Evolutionary conservation across 73 alveolate species (phyloP).

Genomic region (Paramecium biaurelia): DNA sequence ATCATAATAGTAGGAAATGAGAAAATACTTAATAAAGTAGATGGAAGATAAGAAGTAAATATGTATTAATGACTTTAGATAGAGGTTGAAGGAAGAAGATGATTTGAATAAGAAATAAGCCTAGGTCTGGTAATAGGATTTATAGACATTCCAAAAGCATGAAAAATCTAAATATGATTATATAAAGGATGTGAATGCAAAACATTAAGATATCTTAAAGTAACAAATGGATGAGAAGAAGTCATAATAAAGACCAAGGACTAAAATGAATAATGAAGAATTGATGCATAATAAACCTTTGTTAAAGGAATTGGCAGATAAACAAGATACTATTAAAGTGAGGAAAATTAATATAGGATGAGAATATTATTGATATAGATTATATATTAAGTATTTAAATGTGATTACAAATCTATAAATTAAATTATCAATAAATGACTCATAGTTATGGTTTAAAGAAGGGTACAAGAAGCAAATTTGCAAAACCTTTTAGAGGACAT

Average conservation of each 20-base stretch:
- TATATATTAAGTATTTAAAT: not conserved
- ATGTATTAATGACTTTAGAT: not conserved
- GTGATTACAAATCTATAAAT: slow-evolving; percentile 35
- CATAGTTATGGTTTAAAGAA: slow-evolving; percentile 93
- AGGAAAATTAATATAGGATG: slow-evolving; percentile 37
- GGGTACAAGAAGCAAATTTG: slow-evolving; percentile 90
- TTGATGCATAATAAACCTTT: slow-evolving; percentile 60
- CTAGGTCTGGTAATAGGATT: slow-evolving; percentile 57
- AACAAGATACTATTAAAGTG: slow-evolving; percentile 30
- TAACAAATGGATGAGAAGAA: slow-evolving; percentile 50
- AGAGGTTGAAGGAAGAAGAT: slow-evolving; percentile 32
- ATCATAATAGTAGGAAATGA: slow-evolving; percentile 49
- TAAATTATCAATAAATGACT: slow-evolving; percentile 74
- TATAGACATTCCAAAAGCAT: slow-evolving; percentile 24
- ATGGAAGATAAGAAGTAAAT: slow-evolving; percentile 58
- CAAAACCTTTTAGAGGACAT: slow-evolving; percentile 84
- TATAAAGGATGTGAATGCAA: slow-evolving; percentile 54
- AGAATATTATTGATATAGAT: not conserved
- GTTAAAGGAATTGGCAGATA: slow-evolving; percentile 53
- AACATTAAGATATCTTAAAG: slow-evolving; percentile 57
- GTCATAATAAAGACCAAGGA: slow-evolving; percentile 45
- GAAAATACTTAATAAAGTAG: slow-evolving; percentile 47
- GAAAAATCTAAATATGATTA: slow-evolving; percentile 54
- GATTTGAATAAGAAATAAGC: slow-evolving; percentile 56
- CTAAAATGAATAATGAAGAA: slow-evolving; percentile 53